Evolutionary conservation across 768 basidiomycete genomes (phyloP).

Genomic region (Collybiopsis luxurians): DNA sequence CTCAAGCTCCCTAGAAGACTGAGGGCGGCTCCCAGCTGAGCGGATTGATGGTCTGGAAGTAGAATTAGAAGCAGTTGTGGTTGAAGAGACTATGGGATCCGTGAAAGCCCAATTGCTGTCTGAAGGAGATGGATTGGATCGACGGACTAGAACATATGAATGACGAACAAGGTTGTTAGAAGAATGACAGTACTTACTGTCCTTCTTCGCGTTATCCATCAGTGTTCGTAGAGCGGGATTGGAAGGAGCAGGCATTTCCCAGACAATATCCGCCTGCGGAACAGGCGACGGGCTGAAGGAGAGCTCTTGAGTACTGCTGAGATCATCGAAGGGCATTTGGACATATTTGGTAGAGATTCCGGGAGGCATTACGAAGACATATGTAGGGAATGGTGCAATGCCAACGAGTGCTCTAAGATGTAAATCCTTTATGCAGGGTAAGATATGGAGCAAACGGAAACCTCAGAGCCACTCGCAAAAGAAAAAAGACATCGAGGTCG

Average conservation of each 20-base stretch:
- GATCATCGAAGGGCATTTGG: constrained; percentile 1
- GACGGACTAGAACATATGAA: neutral
- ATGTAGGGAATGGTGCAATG: too few relatives aligned
- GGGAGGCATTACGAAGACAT: too few relatives aligned
- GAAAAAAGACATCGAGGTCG: too few relatives aligned
- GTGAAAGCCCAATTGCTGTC: neutral
- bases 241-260: constrained; percentile 5
- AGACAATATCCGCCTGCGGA: neutral
- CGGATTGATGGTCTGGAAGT: neutral
- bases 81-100: neutral
- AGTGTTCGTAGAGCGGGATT: neutral
- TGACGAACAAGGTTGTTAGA: neutral
- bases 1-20: neutral
- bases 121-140: neutral
- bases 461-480: too few relatives aligned
- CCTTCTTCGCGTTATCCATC: neutral
- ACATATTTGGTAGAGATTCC: neutral
- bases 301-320: neutral
- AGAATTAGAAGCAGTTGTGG: neutral
- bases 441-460: too few relatives aligned
- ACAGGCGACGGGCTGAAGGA: neutral
- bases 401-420: too few relatives aligned
- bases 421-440: too few relatives aligned
- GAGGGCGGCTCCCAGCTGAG: neutral
- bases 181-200: neutral